A percentile compares a stretch with the other conserved stretches of the same genome.
phyloP scores from a whole-genome alignment of 495 filamentous ascomycete genomes.

The Usnea hakonensis region DNA sequence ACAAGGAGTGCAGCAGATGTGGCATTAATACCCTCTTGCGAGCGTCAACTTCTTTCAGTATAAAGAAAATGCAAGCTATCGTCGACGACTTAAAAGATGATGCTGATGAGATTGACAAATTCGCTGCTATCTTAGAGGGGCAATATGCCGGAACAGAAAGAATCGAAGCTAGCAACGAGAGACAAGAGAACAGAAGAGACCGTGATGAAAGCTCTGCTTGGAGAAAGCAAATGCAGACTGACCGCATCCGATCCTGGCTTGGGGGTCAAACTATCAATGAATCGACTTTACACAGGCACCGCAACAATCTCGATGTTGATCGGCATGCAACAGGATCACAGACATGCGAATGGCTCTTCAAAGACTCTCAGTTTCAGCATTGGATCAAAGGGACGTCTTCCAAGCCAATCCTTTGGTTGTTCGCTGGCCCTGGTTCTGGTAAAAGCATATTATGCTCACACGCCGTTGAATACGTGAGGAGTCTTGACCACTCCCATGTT shows the following conservation, averaged over 20 bases:
- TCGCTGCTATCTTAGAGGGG: background rate
- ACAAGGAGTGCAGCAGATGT: conserved; percentile 13
- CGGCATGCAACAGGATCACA: background rate
- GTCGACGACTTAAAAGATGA: conserved; percentile 1
- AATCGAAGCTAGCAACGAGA: background rate
- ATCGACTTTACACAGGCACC: background rate
- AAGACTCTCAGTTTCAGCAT: conserved; percentile 3
- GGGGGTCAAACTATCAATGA: conserved; percentile 4
- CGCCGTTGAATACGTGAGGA: conserved; percentile 9
- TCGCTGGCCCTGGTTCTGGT: conserved; percentile 12
- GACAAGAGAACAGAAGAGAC: conserved; percentile 2
- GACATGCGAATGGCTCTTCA: background rate
- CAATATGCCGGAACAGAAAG: background rate
- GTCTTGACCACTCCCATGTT: background rate
- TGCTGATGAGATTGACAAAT: background rate
- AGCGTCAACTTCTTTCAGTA: conserved; percentile 3
- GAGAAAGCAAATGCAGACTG: conserved; percentile 8
- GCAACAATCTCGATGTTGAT: background rate
- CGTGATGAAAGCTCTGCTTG: conserved; percentile 3
- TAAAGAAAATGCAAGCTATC: background rate
- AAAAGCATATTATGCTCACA: conserved; percentile 16
- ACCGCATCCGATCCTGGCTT: conserved; percentile 10
- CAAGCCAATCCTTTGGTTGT: conserved; percentile 11
- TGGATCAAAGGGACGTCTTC: conserved; percentile 7
- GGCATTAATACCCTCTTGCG: conserved; percentile 1